Percentiles rank a stretch among this genome's conserved stretches.
phyloP scores from a whole-genome alignment of 1,284 basidiomycete species.

The Melampsora larici-populina region DNA sequence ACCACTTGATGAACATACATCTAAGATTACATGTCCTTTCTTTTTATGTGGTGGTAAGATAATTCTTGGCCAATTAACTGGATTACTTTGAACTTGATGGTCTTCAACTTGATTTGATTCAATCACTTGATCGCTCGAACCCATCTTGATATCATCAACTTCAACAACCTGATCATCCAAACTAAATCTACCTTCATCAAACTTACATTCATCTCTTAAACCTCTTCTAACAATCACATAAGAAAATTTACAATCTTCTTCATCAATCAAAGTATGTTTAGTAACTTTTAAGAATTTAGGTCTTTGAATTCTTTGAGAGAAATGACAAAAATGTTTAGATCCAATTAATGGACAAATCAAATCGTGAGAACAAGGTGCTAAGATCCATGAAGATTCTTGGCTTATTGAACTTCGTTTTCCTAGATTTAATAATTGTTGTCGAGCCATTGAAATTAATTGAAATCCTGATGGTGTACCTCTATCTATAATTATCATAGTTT shows the following conservation, averaged over 20 bases:
- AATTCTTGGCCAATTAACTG: constrained; percentile 73
- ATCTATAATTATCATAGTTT: constrained; percentile 68
- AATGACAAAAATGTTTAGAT: constrained; percentile 65
- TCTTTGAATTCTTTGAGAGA: constrained; percentile 79
- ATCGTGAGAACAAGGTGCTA: constrained; percentile 81
- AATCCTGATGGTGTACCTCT: constrained; percentile 75
- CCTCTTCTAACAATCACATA: constrained; percentile 87
- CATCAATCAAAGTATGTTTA: constrained; percentile 75
- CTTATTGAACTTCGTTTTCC: constrained; percentile 55
- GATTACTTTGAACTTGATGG: not conserved
- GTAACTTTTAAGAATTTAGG: constrained; percentile 80
- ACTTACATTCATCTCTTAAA: too few relatives aligned
- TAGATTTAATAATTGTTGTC: constrained; percentile 70
- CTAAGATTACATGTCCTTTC: constrained; percentile 87
- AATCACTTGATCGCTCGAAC: too few relatives aligned
- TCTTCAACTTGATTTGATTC: too few relatives aligned
- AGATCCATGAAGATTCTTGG: constrained; percentile 28
- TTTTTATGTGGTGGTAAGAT: constrained; percentile 85
- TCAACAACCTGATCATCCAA: too few relatives aligned
- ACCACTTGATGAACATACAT: constrained; percentile 81
- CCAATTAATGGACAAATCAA: constrained; percentile 69
- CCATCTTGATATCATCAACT: too few relatives aligned
- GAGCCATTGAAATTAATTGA: constrained; percentile 73
- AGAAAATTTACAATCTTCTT: constrained; percentile 81
- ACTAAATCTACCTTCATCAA: too few relatives aligned